A percentile compares a stretch with the other conserved stretches of the same genome.
phyloP scores from a whole-genome alignment of 306 rosid genomes.

The Corylus avellana region DNA sequence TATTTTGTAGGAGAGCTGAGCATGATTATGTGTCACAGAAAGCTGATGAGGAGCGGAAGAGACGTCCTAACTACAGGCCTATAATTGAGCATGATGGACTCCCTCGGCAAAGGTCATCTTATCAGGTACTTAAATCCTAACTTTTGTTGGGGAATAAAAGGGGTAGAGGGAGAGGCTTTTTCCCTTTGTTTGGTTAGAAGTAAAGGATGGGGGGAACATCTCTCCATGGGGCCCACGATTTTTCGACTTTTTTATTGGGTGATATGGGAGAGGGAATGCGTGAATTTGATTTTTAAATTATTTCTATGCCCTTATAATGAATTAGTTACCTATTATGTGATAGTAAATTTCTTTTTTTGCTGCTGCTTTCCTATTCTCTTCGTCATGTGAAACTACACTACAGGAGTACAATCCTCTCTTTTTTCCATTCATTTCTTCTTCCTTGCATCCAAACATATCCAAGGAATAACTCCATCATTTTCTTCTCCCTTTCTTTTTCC shows the following conservation, averaged over 20 bases:
- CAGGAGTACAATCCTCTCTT: not conserved
- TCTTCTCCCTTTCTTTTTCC: no score
- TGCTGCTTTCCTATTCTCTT: not conserved
- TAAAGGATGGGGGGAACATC: not conserved
- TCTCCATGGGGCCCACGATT: not conserved
- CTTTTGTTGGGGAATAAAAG: no score
- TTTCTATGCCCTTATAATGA: no score
- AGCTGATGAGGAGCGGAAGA: constrained; percentile 70
- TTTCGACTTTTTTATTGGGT: not conserved
- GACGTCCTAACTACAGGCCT: constrained; percentile 62
- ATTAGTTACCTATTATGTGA: no score
- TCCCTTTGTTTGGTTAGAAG: not conserved
- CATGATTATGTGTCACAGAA: constrained; percentile 56
- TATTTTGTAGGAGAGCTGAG: constrained; percentile 54
- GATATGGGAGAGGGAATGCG: no score
- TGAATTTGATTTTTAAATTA: no score
- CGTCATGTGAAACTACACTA: not conserved
- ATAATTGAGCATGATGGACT: constrained; percentile 84
- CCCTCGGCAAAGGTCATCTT: constrained; percentile 45
- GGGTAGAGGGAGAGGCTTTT: not conserved
- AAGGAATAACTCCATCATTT: not conserved
- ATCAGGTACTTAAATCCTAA: constrained; percentile 49
- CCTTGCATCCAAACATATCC: not conserved
- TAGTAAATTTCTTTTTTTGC: no score
- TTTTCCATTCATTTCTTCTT: not conserved